Percentiles rank a stretch among this genome's conserved stretches.
Conservation (phyloP, 768 basidiomycete genomes). For the Boletus tomentosulus region DNA sequence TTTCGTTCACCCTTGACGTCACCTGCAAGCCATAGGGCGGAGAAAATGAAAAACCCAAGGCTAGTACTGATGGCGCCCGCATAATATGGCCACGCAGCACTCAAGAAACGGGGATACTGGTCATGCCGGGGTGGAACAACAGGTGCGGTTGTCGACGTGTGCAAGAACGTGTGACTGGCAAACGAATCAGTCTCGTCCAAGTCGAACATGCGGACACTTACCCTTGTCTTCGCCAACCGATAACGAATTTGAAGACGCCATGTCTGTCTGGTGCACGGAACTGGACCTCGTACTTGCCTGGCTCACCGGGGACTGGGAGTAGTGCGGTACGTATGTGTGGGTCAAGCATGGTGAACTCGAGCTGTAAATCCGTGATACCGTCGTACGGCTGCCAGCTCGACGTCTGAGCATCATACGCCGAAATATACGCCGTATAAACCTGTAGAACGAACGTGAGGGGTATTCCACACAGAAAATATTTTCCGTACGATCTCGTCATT, state of each 20-base stretch:
- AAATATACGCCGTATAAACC: conserved; percentile 74
- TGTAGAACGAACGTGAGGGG: conserved; percentile 25
- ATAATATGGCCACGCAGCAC: conserved; percentile 96
- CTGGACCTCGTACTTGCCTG: conserved; percentile 71
- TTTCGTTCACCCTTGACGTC: conserved; percentile 65
- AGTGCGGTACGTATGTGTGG: conserved; percentile 88
- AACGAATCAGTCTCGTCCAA: neutral
- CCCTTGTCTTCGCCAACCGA: conserved; percentile 89
- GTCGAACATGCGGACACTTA: conserved; percentile 32
- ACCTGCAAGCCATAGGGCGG: conserved; percentile 81
- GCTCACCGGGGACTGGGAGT: conserved; percentile 46
- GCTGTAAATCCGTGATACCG: conserved; percentile 72
- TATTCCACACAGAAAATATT: neutral
- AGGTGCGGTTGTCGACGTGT: conserved; percentile 70
- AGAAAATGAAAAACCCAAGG: conserved; percentile 81
- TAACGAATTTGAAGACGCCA: conserved; percentile 96
- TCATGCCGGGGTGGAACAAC: conserved; percentile 94
- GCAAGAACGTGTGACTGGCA: conserved; percentile 68
- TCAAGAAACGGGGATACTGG: conserved; percentile 92
- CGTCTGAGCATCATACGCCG: conserved; percentile 55
- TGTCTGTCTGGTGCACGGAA: conserved; percentile 94
- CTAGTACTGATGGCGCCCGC: conserved; percentile 86
- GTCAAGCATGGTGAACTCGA: conserved; percentile 99
- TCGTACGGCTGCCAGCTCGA: conserved; percentile 70
- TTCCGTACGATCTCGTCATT: conserved; percentile 74